These are phyloP conservation scores for Moniliella sp. DNA, from an alignment of 1,284 basidiomycete species.

Conservation along the genomic window DNA sequence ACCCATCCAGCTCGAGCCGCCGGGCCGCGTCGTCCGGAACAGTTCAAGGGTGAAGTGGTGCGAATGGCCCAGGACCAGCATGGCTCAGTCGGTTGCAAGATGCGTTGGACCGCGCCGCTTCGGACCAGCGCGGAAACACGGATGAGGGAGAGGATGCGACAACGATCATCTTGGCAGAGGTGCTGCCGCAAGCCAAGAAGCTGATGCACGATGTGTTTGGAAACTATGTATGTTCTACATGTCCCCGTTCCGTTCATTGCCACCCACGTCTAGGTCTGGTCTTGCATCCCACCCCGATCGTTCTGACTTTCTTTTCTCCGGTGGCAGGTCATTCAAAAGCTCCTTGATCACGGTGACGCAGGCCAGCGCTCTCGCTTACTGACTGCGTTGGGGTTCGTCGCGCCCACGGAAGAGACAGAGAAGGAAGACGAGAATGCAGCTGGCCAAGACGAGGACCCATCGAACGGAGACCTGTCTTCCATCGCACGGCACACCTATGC, in stretches of 20 bases:
- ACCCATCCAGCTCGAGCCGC: too few relatives aligned
- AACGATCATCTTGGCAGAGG: conserved; percentile 59
- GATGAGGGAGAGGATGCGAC: conserved; percentile 44
- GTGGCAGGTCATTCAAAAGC: conserved; percentile 64
- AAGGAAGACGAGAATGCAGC: conserved; percentile 41
- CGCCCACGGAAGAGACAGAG: conserved; percentile 54
- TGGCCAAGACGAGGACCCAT: conserved; percentile 8
- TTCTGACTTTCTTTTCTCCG: background rate
- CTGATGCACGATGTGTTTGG: conserved; percentile 88
- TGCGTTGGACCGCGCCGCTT: conserved; percentile 38
- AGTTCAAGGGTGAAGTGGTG: conserved; percentile 63
- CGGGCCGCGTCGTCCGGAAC: too few relatives aligned
- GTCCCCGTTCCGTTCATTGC: background rate
- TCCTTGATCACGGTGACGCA: conserved; percentile 69
- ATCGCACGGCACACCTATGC: conserved; percentile 78
- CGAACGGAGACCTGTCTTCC: conserved; percentile 53
- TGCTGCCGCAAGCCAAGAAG: conserved; percentile 56
- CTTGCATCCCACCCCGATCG: background rate
- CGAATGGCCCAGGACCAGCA: conserved; percentile 90
- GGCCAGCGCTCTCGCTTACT: too few relatives aligned
- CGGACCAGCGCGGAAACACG: conserved; percentile 18
- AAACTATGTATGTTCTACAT: conserved; percentile 52
- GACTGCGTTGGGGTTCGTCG: conserved; percentile 46
- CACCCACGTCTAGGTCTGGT: background rate
- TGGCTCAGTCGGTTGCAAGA: too few relatives aligned